A percentile compares a stretch with the other conserved stretches of the same genome.
Evolutionary conservation across 306 rosid genomes (phyloP).

Genomic region (Acacia crassicarpa): DNA sequence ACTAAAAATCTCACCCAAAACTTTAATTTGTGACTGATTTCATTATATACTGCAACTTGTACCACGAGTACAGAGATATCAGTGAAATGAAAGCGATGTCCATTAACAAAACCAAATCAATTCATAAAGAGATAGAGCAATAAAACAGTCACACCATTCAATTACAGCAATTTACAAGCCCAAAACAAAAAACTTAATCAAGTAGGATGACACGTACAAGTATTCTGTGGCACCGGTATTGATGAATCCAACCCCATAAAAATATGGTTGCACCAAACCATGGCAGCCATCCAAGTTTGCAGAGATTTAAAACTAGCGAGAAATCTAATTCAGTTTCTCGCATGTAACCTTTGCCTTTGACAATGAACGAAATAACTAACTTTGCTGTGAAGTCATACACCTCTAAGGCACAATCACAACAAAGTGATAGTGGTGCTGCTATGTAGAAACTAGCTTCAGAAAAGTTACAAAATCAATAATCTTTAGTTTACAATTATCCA

Average conservation of each 20-base stretch:
- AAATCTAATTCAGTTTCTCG: slow-evolving; percentile 48
- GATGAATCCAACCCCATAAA: slow-evolving; percentile 91
- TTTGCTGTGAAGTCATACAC: slow-evolving; percentile 47
- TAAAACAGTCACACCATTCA: slow-evolving; percentile 11
- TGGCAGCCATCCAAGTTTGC: slow-evolving; percentile 73
- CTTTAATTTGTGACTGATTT: neutral
- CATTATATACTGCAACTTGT: neutral
- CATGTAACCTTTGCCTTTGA: slow-evolving; percentile 70
- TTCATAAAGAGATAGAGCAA: slow-evolving; percentile 6
- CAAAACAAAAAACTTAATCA: slow-evolving; percentile 25
- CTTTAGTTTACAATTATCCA: slow-evolving; percentile 21
- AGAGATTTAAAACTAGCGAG: slow-evolving; percentile 50
- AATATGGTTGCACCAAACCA: slow-evolving; percentile 75
- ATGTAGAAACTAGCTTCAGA: slow-evolving; percentile 71
- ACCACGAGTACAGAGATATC: neutral
- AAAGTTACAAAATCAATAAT: slow-evolving; percentile 43
- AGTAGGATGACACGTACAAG: slow-evolving; percentile 61
- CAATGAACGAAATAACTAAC: slow-evolving; percentile 60
- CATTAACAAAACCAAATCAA: slow-evolving; percentile 1
- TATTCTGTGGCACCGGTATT: slow-evolving; percentile 69
- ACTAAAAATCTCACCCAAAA: neutral
- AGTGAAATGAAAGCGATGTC: neutral
- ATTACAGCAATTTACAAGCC: slow-evolving; percentile 9
- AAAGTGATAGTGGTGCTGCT: slow-evolving; percentile 86
- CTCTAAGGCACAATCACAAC: slow-evolving; percentile 64